A percentile compares a stretch with the other conserved stretches of the same genome.
Conservation (phyloP, 2,329 filamentous ascomycete species). For the Teratosphaeria pseudoeucalypti region DNA sequence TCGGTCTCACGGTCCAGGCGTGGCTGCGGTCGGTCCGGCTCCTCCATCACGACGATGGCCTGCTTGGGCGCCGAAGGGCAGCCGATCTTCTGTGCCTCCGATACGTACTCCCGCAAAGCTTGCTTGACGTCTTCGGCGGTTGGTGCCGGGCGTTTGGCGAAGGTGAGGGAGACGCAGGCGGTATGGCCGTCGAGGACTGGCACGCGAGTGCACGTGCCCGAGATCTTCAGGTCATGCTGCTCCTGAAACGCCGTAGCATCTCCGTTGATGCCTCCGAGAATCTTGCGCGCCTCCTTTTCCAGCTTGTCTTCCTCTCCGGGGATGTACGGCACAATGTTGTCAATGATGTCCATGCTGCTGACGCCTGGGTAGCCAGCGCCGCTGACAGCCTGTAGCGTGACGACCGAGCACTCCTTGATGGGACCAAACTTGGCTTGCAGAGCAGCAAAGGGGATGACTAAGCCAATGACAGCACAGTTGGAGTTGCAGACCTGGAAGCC, state of each 20-base stretch:
- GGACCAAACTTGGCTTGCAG: constrained; percentile 78
- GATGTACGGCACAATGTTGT: constrained; percentile 94
- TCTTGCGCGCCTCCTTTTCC: constrained; percentile 90
- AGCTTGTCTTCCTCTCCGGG: constrained; percentile 92
- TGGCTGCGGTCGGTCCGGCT: constrained; percentile 81
- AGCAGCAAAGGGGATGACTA: constrained; percentile 89
- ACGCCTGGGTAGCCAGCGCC: constrained; percentile 88
- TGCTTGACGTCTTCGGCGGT: constrained; percentile 64
- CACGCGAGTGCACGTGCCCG: constrained; percentile 84
- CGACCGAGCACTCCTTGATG: constrained; percentile 66
- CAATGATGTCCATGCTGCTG: constrained; percentile 86
- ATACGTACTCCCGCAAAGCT: constrained; percentile 69
- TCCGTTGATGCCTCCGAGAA: constrained; percentile 64
- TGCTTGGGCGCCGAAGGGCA: constrained; percentile 76
- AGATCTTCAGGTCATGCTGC: constrained; percentile 64
- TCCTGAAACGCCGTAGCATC: constrained; percentile 66
- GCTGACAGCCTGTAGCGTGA: constrained; percentile 90
- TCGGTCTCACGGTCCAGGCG: constrained; percentile 78
- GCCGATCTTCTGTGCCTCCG: constrained; percentile 70
- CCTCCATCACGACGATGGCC: constrained; percentile 80
- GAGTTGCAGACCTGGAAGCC: constrained; percentile 97
- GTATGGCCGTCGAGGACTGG: constrained; percentile 93
- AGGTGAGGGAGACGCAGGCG: constrained; percentile 81
- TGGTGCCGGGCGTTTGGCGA: constrained; percentile 65
- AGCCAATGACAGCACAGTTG: constrained; percentile 93